Base-by-base conservation (phyloP, 192 early-diverging fungal species). In the Coemansia javaensis region DNA sequence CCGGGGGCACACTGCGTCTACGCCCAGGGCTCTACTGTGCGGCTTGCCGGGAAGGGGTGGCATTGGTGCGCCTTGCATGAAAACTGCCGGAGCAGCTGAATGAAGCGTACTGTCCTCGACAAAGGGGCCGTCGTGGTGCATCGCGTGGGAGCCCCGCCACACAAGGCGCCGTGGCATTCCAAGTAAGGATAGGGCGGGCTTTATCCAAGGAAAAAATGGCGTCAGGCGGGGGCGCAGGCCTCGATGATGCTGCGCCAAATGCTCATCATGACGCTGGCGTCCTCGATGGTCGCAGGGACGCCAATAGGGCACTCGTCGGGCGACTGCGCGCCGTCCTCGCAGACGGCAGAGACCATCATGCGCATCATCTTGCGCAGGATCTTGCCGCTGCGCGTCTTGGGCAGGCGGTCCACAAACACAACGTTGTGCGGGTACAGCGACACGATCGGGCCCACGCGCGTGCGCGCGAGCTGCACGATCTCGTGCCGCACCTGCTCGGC, bases 301-400 rank as follows among this genome's bases (percentile, higher is more conserved):
- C 53, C 40, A 32, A 66, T 47, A 0, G 61, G 69, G 53, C 75
- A 79, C 32, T 45, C 37, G 5, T 64, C 56, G 0, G 63, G 32
- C 1, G 10, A 36, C 10, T 41, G 28, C 10, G 22, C 24, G 7
- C 56, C 59, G 16, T 75, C 52, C 20, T 77, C 79, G 44, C 82
- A 80, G 30, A 81, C 85, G 21, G 75, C 62, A 27, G 82, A 80
- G 32, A 83, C 61, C 69, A 88, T 88, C 51, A 75, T 77, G 11
- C 90, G 75, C 27, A 93, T 79, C 40, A 82, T 85, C 25, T 85
- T 74, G 36, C 90, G 72, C 55, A 93, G 51, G 20, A 93, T 83
- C 67, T 94, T 94, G 14, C 91, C 91, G 16, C 79, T 82, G 12
- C 91, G 63, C 1, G 91, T 94, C 63, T 94, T 94, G 23, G 91